Evolutionary conservation across 129 eudicot species (phyloP), one percentile per base, ranked within the genome.

Genomic region (Scalesia atractyloides): DNA sequence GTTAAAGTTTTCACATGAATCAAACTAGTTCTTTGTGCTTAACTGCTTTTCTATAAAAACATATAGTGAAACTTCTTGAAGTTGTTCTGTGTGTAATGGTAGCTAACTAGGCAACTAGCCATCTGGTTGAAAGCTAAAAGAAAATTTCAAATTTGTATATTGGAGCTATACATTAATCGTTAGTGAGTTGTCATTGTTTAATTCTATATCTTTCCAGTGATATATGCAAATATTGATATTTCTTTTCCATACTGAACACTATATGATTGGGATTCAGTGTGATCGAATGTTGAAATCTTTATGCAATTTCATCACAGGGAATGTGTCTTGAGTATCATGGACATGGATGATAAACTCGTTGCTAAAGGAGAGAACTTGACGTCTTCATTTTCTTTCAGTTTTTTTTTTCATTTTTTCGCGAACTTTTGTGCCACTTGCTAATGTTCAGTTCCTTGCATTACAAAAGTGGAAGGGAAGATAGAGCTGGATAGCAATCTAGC

Each of bases 341-440:
- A 73, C 66, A 39, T 71, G 80, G 91, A 81, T 50, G 82, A 83
- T 83, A 75, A 67, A 69, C 60, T 63, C 65, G 66, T 64, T 70
- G 75, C 63, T 61, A 75, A 71, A 81, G 91, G 91, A 83, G 82
- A 56, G 71, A 70, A 16, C 22, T 71, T 48, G 16, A 34, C 5
- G 24, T 22, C 52, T 64, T 30, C 10, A 12, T 66, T 33, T 69
- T 82, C 22, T 72, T 39, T 41, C 41, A 11, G 46, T 47, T 11
- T 2, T 62, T 41, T 61, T 68, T 74, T 74, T 18, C 51, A 9
- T 57, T 57, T 14, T 14, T 20, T 57, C 36, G 22, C n/a, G 10
- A 71, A 22, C 46, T 58, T 63, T 50, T 51, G 26, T 33, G 66
- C 20, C 44, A 47, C 51, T 17, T 65, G 7, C 18, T 19, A 60